Evolutionary conservation across 768 basidiomycete genomes (phyloP).

Genomic region (Auricularia sp.): DNA sequence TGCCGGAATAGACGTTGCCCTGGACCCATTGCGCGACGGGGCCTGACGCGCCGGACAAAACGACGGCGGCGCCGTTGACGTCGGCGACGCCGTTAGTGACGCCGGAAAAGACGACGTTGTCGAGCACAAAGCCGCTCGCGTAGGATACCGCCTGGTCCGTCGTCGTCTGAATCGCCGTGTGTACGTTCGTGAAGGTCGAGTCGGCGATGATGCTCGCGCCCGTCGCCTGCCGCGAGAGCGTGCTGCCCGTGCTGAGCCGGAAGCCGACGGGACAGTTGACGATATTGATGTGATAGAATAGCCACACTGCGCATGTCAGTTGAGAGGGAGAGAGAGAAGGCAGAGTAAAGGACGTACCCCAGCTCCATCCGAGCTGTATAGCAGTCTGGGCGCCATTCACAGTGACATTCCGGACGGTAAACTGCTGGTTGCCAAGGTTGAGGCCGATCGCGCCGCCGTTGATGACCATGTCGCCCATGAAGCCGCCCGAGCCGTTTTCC

Average conservation of each 20-base stretch:
- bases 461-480: constrained; percentile 16
- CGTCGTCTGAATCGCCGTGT: not conserved
- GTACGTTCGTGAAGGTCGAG: not conserved
- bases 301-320: constrained; percentile 19
- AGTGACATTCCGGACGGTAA: constrained; percentile 49
- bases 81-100: constrained; percentile 1
- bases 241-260: constrained; percentile 43
- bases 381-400: constrained; percentile 40
- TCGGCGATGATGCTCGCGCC: not conserved
- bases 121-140: constrained; percentile 47
- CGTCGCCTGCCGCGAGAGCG: not conserved
- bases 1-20: constrained; percentile 59
- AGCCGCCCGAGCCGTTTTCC: constrained; percentile 13
- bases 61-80: not conserved
- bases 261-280: constrained; percentile 43
- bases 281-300: constrained; percentile 44
- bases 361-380: constrained; percentile 19
- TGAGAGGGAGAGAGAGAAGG: too few species aligned
- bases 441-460: constrained; percentile 1
- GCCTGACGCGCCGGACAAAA: not conserved
- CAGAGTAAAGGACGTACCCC: constrained; percentile 16
- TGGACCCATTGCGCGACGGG: constrained; percentile 65
- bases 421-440: constrained; percentile 59
- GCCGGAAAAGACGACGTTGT: constrained; percentile 44
- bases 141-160: not conserved